Base-by-base conservation (phyloP, 2,329 filamentous ascomycete species). In the Hypoxylon sp. region DNA sequence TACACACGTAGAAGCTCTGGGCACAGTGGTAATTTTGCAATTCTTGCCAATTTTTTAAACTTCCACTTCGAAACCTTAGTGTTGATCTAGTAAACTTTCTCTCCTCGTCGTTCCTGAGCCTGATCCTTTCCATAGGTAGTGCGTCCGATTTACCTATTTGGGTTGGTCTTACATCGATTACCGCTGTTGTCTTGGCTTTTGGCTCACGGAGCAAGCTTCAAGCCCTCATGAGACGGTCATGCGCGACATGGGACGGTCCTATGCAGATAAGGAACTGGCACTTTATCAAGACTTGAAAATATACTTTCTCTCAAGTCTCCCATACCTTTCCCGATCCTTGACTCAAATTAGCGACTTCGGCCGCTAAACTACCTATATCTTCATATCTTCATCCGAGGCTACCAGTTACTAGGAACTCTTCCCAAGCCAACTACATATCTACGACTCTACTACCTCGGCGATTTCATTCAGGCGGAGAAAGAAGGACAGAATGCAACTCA, bases 401-500 rank as follows among this genome's bases (percentile, higher is more conserved):
- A 59, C 60, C 42, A 61, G 44, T 18, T 51, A n/a, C n/a, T n/a
- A 24, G 42, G 46, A 24, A 44, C 32, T 5, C 46, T 33, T 42
- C 49, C 33, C 36, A 51, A 26, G 14, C 16, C 36, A 16, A 42
- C 53, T 8, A 32, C 16, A n/a, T n/a, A n/a, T n/a, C 44, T 30
- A 48, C 26, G 18, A 46, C 48, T n/a, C 22, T 30, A 26, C 38
- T 18, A 46, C 28, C 32, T 46, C 26, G 18, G 36, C 24, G 18
- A 48, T 50, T 22, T 49, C 38, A 44, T 54, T 32, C 53, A 12
- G n/a, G n/a, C 18, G 54, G 42, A 53, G 22, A 24, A 45, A 44
- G 24, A 50, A 2, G 42, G 14, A 44, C 40, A 64, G 24, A 49
- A 70, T 70, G 61, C 68, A 69, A 40, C 48, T 70, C 61, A 63